Evolutionary conservation across 1,284 basidiomycete genomes (phyloP).

Genomic region (Kalmanozyma brasiliensis): DNA sequence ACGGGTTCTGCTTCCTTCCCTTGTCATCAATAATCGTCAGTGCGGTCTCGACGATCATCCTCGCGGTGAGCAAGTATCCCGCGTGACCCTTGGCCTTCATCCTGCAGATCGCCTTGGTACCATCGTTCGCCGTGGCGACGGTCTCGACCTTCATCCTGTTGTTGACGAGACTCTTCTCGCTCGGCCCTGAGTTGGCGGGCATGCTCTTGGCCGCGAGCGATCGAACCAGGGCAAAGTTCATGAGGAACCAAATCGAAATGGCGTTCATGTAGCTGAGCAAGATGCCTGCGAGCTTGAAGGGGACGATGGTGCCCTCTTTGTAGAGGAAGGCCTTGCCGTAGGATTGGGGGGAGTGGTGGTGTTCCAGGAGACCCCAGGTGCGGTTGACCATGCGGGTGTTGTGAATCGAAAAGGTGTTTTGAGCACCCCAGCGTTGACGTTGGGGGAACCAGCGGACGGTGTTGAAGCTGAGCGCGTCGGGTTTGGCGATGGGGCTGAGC

Average conservation of each 20-base stretch:
- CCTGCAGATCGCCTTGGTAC: constrained; percentile 72
- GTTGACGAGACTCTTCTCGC: constrained; percentile 11
- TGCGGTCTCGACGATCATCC: constrained; percentile 80
- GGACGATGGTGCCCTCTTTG: constrained; percentile 75
- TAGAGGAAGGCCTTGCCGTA: constrained; percentile 75
- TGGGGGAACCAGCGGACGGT: constrained; percentile 72
- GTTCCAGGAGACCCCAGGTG: constrained; percentile 78
- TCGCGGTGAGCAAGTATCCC: constrained; percentile 78
- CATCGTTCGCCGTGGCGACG: constrained; percentile 71
- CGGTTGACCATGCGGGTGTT: constrained; percentile 81
- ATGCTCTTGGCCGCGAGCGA: constrained; percentile 12
- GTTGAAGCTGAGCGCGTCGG: constrained; percentile 69
- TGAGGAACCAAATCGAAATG: constrained; percentile 59
- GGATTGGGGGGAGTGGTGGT: constrained; percentile 47
- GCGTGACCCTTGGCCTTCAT: constrained; percentile 80
- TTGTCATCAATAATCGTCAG: constrained; percentile 75
- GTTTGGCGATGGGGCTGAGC: constrained; percentile 27
- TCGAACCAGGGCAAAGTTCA: constrained; percentile 24
- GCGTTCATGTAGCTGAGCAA: constrained; percentile 69
- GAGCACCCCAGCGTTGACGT: constrained; percentile 72
- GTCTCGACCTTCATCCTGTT: constrained; percentile 25
- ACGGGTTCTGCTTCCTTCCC: constrained; percentile 60
- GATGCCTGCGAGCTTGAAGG: constrained; percentile 70
- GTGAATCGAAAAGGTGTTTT: constrained; percentile 75
- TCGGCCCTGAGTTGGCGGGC: constrained; percentile 30